Base-by-base conservation (phyloP, 1,284 basidiomycete genomes). In the Ustilago nuda region DNA sequence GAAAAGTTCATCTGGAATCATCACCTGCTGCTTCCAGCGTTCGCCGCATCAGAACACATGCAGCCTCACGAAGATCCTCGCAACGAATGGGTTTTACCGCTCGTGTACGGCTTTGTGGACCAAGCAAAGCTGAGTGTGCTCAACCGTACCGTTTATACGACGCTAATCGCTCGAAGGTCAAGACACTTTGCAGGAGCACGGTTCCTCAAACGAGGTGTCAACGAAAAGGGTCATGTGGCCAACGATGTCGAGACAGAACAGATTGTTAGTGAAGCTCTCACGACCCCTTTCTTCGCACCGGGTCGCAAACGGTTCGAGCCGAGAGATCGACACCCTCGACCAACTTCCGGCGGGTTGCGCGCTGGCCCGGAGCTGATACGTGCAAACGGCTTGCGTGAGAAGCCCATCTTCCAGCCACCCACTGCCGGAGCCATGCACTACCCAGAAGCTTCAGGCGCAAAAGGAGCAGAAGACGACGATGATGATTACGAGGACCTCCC, bases 161-260 rank as follows among this genome's bases (percentile, higher is more conserved):
- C 95, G 0, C 88, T 99, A 13, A 96, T 99, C 60, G 97, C 95
- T 0, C 90, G 97, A 4, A 88, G 97, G 48, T 98, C 96, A 6
- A 90, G 97, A 0, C 94, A 98, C 87, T 98, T 94, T 86, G 97
- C 97, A 12, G 97, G 97, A 23, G 95, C 95, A 2, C 90, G 97
- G 32, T 99, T 97, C 87, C 87, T 98, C 36, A 98, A 96, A 72
- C 90, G 97, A 63, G 97, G 97, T 1, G 93, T 95, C 23, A 95
- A 98, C 81, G 93, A 95, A 77, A 54, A 75, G 7, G 97, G 97
- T 2, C 94, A 98, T 83, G 97, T 99, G 2, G 97, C 96, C 1
- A 99, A 99, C 82, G 97, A 99, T 86, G 97, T 99, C 2, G 97
- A 99, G 87, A 98, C 95, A 0, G 97, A 99, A 83, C 97, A 99